Evolutionary conservation across 495 filamentous ascomycete species (phyloP), one percentile per base, ranked within the genome.

Genomic region (Bathelium albidoporum): DNA sequence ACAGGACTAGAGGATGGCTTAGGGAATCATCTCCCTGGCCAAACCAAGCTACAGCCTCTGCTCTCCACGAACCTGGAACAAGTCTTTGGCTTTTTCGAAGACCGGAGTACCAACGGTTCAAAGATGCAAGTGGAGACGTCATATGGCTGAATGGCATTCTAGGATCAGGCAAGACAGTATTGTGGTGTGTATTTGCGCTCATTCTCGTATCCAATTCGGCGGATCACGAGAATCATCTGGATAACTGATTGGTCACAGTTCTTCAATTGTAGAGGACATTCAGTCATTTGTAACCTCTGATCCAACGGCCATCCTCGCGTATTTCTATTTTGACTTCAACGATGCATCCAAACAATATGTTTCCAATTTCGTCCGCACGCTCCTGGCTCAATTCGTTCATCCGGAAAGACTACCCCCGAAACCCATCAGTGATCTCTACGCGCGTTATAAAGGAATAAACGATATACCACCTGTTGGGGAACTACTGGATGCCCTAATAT

Each of bases 281-380:
- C 20, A 28, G 49, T 28, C 20, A 55, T n/a, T 9, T 5, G 9
- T 29, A 10, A 16, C 9, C 49, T 2, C 49, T 11, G 49, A 29
- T 20, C 12, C 26, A 9, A 16, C 2, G 26, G 24, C 49, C 11
- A 12, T 49, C 20, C 18, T 55, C 2, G 49, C 29, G 5, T 55
- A 55, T 55, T 55, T 55, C 16, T 55, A 55, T 24, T 55, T 55
- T 29, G 49, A 55, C 29, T 55, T 55, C 49, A 55, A 55, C 29
- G 4, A n/a, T 2, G 29, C 9, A 10, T 24, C 22, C 11, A 55
- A 55, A 55, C 49, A 55, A 20, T 28, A 55, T 29, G 24, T 55
- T 26, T 9, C 22, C 20, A 20, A 55, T 20, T 55, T 55, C 16
- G 26, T 55, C 22, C 49, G 49, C 22, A 55, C 22, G 26, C 29